Evolutionary conservation across 2,329 filamentous ascomycete genomes (phyloP).

Genomic region (Plectosphaerella sp.): DNA sequence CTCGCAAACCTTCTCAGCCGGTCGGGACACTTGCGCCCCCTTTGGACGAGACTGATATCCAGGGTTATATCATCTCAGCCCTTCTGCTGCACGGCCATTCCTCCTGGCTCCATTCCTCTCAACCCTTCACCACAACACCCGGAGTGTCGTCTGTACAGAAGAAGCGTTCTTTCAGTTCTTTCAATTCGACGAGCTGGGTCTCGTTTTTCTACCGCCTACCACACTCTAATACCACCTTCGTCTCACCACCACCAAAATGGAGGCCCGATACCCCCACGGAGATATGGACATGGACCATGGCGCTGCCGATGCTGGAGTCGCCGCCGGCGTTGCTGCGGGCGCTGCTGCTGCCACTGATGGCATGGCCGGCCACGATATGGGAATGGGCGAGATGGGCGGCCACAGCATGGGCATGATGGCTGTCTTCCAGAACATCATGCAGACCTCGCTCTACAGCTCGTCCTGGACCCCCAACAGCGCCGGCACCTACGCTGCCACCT

Average conservation of each 20-base stretch:
- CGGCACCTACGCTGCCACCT: conserved; percentile 79
- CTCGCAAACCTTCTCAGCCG: conserved; percentile 12
- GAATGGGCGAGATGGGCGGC: conserved; percentile 6
- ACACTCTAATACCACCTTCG: background rate
- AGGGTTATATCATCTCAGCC: conserved; percentile 7
- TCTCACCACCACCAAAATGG: background rate
- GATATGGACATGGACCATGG: background rate
- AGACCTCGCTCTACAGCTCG: conserved; percentile 52
- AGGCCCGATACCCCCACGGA: background rate
- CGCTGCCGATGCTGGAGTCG: background rate
- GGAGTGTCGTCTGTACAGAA: background rate
- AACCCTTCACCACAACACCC: background rate
- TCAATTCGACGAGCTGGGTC: conserved; percentile 1
- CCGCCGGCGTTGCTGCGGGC: background rate
- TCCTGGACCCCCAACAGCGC: conserved; percentile 68
- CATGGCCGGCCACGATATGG: background rate
- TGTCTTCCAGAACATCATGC: conserved; percentile 55
- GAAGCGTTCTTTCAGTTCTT: too few species aligned
- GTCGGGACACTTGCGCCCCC: background rate
- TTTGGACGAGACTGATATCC: background rate
- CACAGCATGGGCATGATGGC: conserved; percentile 34
- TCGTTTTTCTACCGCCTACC: background rate
- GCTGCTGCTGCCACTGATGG: background rate
- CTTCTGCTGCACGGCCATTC: background rate
- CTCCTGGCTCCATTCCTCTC: background rate